A percentile compares a stretch with the other conserved stretches of the same genome.
These are phyloP conservation scores for Ceratocystis huliohia DNA, from an alignment of 2,329 filamentous ascomycete genomes.

Conservation along the genomic window DNA sequence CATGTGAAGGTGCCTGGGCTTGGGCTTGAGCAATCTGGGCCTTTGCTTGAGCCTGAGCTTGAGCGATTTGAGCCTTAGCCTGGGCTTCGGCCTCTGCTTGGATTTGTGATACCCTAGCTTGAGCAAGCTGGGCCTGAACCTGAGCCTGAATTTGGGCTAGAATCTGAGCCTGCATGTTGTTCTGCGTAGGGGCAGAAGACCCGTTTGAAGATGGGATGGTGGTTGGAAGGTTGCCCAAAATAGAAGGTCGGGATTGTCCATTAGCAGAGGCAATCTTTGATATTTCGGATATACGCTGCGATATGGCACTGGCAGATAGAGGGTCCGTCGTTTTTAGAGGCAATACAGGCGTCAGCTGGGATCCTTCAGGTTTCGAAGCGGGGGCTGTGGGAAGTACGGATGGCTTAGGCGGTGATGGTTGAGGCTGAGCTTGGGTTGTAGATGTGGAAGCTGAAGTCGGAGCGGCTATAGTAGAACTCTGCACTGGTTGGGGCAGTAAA, in stretches of 20 bases:
- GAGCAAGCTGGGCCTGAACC: conserved; percentile 29
- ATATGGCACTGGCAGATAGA: conserved; percentile 19
- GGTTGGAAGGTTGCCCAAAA: conserved; percentile 19
- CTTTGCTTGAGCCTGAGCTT: conserved; percentile 19
- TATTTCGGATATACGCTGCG: conserved; percentile 16
- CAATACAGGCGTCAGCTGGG: not conserved
- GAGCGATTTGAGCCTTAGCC: conserved; percentile 17
- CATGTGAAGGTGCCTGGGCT: conserved; percentile 12
- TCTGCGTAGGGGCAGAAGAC: conserved; percentile 9
- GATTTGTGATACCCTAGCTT: conserved; percentile 13
- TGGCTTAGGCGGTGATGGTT: conserved; percentile 2
- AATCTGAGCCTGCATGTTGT: conserved; percentile 19
- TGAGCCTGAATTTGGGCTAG: conserved; percentile 25
- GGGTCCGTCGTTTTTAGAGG: conserved; percentile 15
- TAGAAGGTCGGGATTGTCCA: conserved; percentile 22
- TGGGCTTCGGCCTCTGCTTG: conserved; percentile 15
- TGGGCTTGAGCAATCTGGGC: conserved; percentile 20
- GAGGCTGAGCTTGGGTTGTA: not conserved
- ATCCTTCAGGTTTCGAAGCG: not conserved
- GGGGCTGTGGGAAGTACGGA: not conserved
- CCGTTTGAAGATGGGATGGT: conserved; percentile 10
- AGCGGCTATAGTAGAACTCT: not conserved
- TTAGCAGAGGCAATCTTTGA: conserved; percentile 22
- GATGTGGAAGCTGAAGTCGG: not conserved
- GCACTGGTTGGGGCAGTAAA: conserved; percentile 9